Evolutionary conservation across 768 basidiomycete species (phyloP).

Genomic region (Mrakia blollopis): DNA sequence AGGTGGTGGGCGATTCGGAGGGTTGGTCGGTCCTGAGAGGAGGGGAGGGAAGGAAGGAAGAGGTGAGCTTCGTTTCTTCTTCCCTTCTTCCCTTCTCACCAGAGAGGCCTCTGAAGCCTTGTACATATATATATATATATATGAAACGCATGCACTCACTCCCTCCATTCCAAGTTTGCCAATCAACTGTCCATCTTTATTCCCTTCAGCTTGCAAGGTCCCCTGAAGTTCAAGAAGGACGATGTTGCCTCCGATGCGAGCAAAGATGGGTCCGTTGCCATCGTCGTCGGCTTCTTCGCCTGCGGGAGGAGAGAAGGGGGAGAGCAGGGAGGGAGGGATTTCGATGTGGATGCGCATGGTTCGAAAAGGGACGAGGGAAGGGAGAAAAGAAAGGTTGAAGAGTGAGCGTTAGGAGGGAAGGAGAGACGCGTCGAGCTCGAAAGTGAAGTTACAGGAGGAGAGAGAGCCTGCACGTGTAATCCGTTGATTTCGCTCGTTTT

Average conservation of each 20-base stretch:
- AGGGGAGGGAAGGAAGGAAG: neutral
- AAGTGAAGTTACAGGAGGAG: too few relatives aligned
- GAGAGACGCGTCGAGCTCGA: too few relatives aligned
- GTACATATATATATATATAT: too few relatives aligned
- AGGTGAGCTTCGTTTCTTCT: neutral
- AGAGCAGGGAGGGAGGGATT: slow-evolving; percentile 31
- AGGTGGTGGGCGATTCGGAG: slow-evolving; percentile 81
- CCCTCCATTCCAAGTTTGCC: slow-evolving; percentile 67
- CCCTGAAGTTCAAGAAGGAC: slow-evolving; percentile 87
- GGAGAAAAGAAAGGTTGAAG: too few relatives aligned
- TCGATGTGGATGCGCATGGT: slow-evolving; percentile 32
- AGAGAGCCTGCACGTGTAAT: too few relatives aligned
- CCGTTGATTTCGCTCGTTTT: too few relatives aligned
- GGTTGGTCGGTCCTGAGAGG: slow-evolving; percentile 63
- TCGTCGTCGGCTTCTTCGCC: neutral
- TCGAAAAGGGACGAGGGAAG: too few relatives aligned
- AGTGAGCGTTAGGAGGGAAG: too few relatives aligned
- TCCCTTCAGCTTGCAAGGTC: slow-evolving; percentile 62
- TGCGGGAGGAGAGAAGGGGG: neutral
- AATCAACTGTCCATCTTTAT: slow-evolving; percentile 65
- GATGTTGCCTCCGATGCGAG: slow-evolving; percentile 70
- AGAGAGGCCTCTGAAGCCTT: neutral
- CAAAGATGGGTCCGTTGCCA: slow-evolving; percentile 44
- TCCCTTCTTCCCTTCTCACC: slow-evolving; percentile 30
- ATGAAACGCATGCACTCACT: slow-evolving; percentile 34